Conservation (phyloP, 2,329 filamentous ascomycete species). For the Xylaria sp. region DNA sequence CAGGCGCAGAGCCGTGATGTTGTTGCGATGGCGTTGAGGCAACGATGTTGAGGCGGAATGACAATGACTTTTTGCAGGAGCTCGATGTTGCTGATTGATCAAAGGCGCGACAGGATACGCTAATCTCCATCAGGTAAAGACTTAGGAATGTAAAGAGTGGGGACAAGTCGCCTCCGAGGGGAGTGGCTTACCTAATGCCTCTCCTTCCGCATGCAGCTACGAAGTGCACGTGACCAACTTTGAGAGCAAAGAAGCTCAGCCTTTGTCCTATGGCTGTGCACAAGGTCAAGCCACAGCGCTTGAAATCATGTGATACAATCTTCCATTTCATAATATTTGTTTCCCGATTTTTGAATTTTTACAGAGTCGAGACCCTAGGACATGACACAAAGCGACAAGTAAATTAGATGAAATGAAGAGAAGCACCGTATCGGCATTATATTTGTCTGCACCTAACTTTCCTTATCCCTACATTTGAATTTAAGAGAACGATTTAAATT, state of each 20-base stretch:
- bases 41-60: constrained; percentile 1
- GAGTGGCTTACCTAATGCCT: neutral
- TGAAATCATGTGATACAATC: too few relatives aligned
- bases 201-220: neutral
- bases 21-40: constrained; percentile 19
- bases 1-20: constrained; percentile 2
- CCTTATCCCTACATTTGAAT: too few relatives aligned
- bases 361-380: too few relatives aligned
- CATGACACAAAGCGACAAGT: too few relatives aligned
- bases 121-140: neutral
- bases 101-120: constrained; percentile 30
- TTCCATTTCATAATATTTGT: too few relatives aligned
- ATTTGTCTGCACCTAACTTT: too few relatives aligned
- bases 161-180: neutral
- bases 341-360: too few relatives aligned
- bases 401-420: too few relatives aligned
- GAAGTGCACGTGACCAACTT: neutral
- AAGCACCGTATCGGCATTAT: too few relatives aligned
- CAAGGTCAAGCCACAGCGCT: too few relatives aligned
- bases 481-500: too few relatives aligned
- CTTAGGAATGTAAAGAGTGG: neutral
- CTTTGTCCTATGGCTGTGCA: too few relatives aligned
- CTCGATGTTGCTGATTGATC: constrained; percentile 31
- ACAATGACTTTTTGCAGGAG: constrained; percentile 17
- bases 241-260: neutral